These are phyloP conservation scores for Zygnema circumcarinatum DNA, from an alignment of 139 green algal species.

Conservation along the genomic window DNA sequence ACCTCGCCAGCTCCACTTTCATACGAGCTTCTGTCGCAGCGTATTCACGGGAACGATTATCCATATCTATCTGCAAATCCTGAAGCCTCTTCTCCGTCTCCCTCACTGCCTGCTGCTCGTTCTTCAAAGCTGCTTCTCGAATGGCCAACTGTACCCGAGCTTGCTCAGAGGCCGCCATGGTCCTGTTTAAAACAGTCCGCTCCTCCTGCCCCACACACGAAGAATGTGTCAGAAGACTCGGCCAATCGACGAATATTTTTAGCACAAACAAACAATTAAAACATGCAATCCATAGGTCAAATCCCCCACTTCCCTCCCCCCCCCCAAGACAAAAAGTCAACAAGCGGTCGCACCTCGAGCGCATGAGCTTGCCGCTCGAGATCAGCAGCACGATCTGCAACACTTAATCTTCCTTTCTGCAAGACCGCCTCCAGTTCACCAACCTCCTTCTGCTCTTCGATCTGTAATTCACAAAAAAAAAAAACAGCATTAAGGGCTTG, in stretches of 20 bases:
- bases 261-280: too few species aligned
- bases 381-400: background rate
- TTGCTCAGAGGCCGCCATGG: background rate
- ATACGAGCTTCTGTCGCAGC: background rate
- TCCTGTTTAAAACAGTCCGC: background rate
- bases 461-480: background rate
- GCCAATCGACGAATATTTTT: too few species aligned
- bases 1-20: background rate
- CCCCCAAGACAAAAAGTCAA: too few species aligned
- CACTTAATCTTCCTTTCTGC: background rate
- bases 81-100: background rate
- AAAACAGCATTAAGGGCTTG: background rate
- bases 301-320: too few species aligned
- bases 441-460: background rate
- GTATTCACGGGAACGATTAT: background rate
- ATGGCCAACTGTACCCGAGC: background rate
- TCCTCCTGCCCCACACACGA: background rate
- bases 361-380: background rate
- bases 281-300: too few species aligned
- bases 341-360: background rate
- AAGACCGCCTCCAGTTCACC: background rate
- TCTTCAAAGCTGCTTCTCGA: background rate
- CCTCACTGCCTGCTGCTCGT: background rate
- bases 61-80: background rate
- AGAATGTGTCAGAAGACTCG: too few species aligned